These are phyloP conservation scores for Rhypophila decipiens DNA, from an alignment of 495 filamentous ascomycete species.

Conservation along the genomic window DNA sequence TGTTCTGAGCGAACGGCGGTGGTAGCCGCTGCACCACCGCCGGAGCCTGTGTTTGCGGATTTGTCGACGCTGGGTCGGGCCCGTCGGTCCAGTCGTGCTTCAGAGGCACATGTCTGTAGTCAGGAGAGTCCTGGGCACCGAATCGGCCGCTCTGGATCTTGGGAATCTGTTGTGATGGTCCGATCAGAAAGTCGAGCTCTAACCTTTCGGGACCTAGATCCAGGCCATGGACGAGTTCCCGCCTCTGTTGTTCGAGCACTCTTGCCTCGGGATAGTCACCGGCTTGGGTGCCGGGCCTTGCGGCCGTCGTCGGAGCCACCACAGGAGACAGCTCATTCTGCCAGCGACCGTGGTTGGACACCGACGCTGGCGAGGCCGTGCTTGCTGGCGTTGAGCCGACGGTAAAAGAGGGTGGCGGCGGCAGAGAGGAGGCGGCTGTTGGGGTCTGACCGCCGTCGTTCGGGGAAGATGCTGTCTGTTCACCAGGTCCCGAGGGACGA, in stretches of 20 bases:
- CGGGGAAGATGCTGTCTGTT: no score
- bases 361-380: constrained; percentile 30
- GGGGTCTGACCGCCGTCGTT: not conserved
- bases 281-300: not conserved
- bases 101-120: constrained; percentile 32
- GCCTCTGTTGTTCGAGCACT: constrained; percentile 44
- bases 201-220: constrained; percentile 56
- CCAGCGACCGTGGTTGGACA: constrained; percentile 18
- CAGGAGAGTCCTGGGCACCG: constrained; percentile 29
- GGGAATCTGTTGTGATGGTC: constrained; percentile 31
- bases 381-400: constrained; percentile 30
- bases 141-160: constrained; percentile 30
- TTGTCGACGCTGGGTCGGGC: not conserved
- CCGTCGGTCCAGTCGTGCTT: constrained; percentile 42
- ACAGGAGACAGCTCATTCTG: constrained; percentile 12
- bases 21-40: not conserved
- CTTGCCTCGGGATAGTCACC: constrained; percentile 15
- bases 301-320: not conserved
- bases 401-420: constrained; percentile 13
- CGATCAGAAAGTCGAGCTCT: constrained; percentile 63
- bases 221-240: constrained; percentile 48
- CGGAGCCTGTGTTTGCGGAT: no score
- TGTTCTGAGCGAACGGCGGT: not conserved
- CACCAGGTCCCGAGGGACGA: not conserved
- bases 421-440: constrained; percentile 3